phyloP scores from a whole-genome alignment of 169 alveolate genomes.

The Plasmodium vinckei region DNA sequence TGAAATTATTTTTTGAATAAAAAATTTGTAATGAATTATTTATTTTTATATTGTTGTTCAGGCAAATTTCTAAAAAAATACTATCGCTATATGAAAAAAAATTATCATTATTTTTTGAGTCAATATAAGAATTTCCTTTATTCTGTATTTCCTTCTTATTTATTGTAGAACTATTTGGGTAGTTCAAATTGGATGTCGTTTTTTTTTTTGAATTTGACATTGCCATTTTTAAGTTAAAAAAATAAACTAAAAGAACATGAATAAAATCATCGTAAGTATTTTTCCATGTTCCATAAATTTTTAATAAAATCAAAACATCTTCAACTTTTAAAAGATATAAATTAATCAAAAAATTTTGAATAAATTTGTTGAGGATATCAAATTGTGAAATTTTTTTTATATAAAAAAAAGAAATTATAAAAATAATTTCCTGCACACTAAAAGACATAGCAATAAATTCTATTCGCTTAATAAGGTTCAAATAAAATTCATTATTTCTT shows the following conservation, averaged over 20 bases:
- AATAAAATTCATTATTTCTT: not conserved
- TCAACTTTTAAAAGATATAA: slow-evolving; percentile 1
- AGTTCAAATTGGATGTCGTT: not conserved
- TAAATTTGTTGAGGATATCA: slow-evolving; percentile 18
- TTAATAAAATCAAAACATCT: slow-evolving; percentile 6
- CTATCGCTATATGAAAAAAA: not conserved
- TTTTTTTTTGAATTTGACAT: not conserved
- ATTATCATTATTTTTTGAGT: no score
- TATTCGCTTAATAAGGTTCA: slow-evolving; percentile 6
- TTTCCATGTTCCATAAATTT: slow-evolving; percentile 22
- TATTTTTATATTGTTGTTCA: not conserved
- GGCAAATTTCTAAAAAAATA: slow-evolving; percentile 13
- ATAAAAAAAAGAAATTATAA: slow-evolving; percentile 17
- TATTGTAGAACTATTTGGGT: not conserved
- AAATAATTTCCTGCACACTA: slow-evolving; percentile 5
- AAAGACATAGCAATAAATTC: slow-evolving; percentile 31
- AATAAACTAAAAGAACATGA: slow-evolving; percentile 17
- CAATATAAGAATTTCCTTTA: not conserved
- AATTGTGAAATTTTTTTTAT: not conserved
- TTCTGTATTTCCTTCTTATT: not conserved
- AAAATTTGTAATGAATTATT: slow-evolving; percentile 8
- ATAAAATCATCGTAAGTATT: slow-evolving; percentile 10
- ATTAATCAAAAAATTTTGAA: slow-evolving; percentile 10
- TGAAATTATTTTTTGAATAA: slow-evolving; percentile 1
- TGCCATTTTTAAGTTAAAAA: not conserved